Evolutionary conservation across 805 yeast species (phyloP).

Genomic region (Candida morakotiae): DNA sequence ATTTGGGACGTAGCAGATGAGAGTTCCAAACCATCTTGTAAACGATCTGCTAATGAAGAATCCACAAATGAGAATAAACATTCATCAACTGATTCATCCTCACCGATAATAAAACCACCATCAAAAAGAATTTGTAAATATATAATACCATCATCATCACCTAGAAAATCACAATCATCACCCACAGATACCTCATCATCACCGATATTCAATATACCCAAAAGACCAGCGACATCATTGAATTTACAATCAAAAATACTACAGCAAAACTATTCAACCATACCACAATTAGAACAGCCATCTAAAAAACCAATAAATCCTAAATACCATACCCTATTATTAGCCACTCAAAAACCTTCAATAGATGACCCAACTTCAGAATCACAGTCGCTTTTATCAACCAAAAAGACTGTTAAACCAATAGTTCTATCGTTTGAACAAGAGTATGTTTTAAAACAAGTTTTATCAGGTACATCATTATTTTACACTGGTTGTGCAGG

Average conservation of each 20-base stretch:
- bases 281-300: neutral
- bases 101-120: slow-evolving; percentile 5
- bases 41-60: neutral
- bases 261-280: neutral
- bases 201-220: neutral
- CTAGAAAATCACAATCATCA: neutral
- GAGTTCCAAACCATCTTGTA: no score
- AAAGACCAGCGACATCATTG: neutral
- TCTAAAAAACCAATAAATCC: neutral
- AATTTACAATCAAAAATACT: neutral
- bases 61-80: neutral
- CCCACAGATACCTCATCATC: neutral
- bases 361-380: neutral
- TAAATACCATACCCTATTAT: slow-evolving; percentile 2
- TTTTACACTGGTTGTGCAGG: slow-evolving; percentile 99
- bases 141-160: slow-evolving; percentile 1
- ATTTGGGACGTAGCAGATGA: slow-evolving; percentile 1
- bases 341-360: slow-evolving; percentile 5
- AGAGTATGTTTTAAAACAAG: slow-evolving; percentile 59
- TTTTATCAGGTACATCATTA: slow-evolving; percentile 58
- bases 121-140: slow-evolving; percentile 1
- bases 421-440: slow-evolving; percentile 52
- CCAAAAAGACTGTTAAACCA: slow-evolving; percentile 24
- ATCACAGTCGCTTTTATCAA: neutral
- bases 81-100: neutral